These are phyloP conservation scores for Rhizodiscina lignyota DNA, from an alignment of 495 filamentous ascomycete genomes.

Conservation along the genomic window DNA sequence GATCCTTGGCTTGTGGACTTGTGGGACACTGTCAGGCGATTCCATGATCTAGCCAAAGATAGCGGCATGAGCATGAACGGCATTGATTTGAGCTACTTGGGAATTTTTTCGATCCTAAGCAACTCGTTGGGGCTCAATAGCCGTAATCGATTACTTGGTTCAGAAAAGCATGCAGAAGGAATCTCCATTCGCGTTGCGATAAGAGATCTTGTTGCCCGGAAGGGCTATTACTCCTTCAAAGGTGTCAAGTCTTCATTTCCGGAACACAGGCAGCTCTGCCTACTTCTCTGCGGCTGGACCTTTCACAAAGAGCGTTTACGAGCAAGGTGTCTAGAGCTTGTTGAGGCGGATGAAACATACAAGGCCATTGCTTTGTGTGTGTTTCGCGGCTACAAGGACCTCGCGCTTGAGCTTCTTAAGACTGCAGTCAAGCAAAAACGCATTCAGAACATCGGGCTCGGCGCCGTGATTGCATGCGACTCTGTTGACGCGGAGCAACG, in stretches of 20 bases:
- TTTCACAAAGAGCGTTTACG: constrained; percentile 45
- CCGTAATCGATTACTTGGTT: constrained; percentile 11
- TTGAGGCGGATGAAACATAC: constrained; percentile 52
- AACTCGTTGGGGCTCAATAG: constrained; percentile 44
- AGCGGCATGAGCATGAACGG: constrained; percentile 57
- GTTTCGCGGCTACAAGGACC: constrained; percentile 21
- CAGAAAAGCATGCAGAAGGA: constrained; percentile 11
- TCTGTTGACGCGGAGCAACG: constrained; percentile 28
- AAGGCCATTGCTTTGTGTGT: constrained; percentile 38
- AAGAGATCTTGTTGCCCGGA: constrained; percentile 6
- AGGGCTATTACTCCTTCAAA: constrained; percentile 29
- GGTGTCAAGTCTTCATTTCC: constrained; percentile 44
- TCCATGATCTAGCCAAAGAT: constrained; percentile 31
- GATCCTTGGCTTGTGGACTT: constrained; percentile 59
- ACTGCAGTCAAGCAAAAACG: constrained; percentile 15
- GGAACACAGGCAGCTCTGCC: constrained; percentile 61
- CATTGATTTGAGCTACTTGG: constrained; percentile 73
- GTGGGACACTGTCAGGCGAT: constrained; percentile 35
- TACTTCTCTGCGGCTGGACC: constrained; percentile 61
- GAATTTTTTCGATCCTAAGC: constrained; percentile 65
- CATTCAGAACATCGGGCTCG: constrained; percentile 25
- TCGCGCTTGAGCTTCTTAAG: constrained; percentile 22
- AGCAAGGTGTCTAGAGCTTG: constrained; percentile 31
- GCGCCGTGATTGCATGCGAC: constrained; percentile 34
- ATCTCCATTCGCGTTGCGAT: constrained; percentile 26